Evolutionary conservation across 202 grass and related monocot species (phyloP).

Genomic region (Carex sylvatica): DNA sequence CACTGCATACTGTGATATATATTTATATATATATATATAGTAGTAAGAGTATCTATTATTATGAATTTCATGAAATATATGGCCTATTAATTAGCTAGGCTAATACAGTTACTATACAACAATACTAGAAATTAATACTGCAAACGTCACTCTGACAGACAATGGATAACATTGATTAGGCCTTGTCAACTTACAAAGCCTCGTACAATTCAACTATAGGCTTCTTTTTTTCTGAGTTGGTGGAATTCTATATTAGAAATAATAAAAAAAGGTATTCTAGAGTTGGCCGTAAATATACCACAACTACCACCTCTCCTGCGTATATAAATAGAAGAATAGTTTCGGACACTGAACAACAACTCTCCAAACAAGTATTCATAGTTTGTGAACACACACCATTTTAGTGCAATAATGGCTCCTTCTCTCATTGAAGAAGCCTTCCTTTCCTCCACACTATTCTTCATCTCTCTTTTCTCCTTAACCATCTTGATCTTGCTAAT

Average conservation of each 20-base stretch:
- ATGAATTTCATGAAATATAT: too few relatives aligned
- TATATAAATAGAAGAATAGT: constrained; percentile 1
- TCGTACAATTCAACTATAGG: neutral
- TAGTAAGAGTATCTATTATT: too few relatives aligned
- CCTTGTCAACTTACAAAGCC: neutral
- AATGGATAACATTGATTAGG: neutral
- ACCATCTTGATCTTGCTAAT: neutral
- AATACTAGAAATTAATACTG: too few relatives aligned
- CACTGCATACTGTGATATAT: too few relatives aligned
- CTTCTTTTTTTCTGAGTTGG: neutral
- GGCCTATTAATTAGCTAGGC: too few relatives aligned
- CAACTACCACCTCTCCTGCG: constrained; percentile 5
- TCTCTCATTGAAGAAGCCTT: constrained; percentile 5
- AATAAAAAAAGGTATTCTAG: neutral
- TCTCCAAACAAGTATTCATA: neutral
- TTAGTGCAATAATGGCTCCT: constrained; percentile 4
- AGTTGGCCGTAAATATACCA: neutral
- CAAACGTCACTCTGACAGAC: neutral
- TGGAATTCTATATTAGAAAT: neutral
- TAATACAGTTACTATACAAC: too few relatives aligned
- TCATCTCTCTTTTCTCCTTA: constrained; percentile 7
- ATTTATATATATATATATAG: too few relatives aligned
- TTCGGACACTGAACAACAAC: neutral
- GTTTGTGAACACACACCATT: neutral
- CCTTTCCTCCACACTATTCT: constrained; percentile 7